Evolutionary conservation across 2,329 filamentous ascomycete genomes (phyloP), one percentile per base, ranked within the genome.

Genomic region (Fusarium ramigenum): DNA sequence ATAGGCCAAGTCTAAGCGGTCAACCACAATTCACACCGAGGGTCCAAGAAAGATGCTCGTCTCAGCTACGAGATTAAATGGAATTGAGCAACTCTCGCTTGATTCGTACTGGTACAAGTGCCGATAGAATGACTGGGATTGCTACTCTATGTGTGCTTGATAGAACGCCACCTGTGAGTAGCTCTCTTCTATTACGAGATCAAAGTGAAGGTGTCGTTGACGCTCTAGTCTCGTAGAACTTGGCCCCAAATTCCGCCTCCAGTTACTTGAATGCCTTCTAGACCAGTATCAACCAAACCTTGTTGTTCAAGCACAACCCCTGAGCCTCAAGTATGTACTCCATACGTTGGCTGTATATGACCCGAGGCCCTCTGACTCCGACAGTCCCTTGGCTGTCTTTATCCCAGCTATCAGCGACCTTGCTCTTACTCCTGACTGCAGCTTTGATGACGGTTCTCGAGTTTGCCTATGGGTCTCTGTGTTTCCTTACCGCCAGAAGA

Each of bases 191-290:
- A 30, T 23, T 18, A 23, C 18, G 18, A 15, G 9, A 37, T 39
- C 25, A 23, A 25, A 19, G 39, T 32, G 28, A 40, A 25, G n/a
- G 32, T 28, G 23, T 14, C 9, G n/a, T 36, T 79, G 80, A 91
- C 78, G 89, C 87, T 88, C 89, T 91, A 76, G 88, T 86, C 75
- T 86, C 87, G 77, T 78, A 84, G 80, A 93, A 93, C 82, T 91
- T 93, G 49, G 85, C 84, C 71, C 91, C 87, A 79, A 92, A 93
- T 63, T 89, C 88, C 34, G 83, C 82, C 76, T 87, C 87, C 70
- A 93, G 77, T 75, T 85, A 80, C 68, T 83, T 84, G 76, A 93
- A 92, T 2, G 89, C 89, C 75, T 84, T 85, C 19, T 91, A 82
- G 30, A 93, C 90, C 71, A 87, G 86, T 71, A 85, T 75, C 78